Conservation (phyloP, 352 stramenopile genomes). For the Phytophthora pini region DNA sequence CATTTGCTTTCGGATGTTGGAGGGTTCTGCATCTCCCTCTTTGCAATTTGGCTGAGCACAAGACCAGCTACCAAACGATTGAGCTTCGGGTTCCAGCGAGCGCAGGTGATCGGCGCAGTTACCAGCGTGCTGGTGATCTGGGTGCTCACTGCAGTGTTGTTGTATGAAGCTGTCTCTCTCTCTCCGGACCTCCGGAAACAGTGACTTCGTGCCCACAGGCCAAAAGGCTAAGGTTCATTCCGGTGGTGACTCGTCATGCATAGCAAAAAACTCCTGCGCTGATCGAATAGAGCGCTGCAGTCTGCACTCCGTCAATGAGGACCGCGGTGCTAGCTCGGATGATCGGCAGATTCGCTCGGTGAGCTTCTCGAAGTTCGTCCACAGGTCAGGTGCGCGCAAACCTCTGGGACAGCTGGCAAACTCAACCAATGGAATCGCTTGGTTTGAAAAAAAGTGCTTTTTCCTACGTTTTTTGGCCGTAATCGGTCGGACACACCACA, state of each 20-base stretch:
- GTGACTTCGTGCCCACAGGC: no score
- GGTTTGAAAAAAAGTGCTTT: slow-evolving; percentile 22
- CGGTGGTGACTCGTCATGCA: no score
- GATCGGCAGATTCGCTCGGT: no score
- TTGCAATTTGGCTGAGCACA: slow-evolving; percentile 62
- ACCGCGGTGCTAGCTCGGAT: no score
- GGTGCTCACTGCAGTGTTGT: slow-evolving; percentile 93
- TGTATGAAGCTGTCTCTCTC: slow-evolving; percentile 85
- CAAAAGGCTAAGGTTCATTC: no score
- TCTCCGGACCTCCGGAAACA: no score
- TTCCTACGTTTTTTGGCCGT: slow-evolving; percentile 9
- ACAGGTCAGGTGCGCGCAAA: slow-evolving; percentile 10
- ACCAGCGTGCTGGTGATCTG: slow-evolving; percentile 92
- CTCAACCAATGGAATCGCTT: not conserved
- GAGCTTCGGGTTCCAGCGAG: slow-evolving; percentile 94
- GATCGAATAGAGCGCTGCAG: no score
- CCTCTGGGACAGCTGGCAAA: not conserved
- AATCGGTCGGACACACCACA: slow-evolving; percentile 29
- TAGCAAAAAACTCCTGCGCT: no score
- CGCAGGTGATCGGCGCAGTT: slow-evolving; percentile 94
- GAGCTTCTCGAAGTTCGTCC: not conserved
- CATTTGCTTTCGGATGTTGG: slow-evolving; percentile 68
- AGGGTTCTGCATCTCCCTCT: slow-evolving; percentile 67
- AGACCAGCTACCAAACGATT: slow-evolving; percentile 60
- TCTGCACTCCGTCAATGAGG: no score